Percentiles rank a stretch among this genome's conserved stretches.
Evolutionary conservation across 1,284 basidiomycete genomes (phyloP).

Genomic region (Moniliophthora roreri): DNA sequence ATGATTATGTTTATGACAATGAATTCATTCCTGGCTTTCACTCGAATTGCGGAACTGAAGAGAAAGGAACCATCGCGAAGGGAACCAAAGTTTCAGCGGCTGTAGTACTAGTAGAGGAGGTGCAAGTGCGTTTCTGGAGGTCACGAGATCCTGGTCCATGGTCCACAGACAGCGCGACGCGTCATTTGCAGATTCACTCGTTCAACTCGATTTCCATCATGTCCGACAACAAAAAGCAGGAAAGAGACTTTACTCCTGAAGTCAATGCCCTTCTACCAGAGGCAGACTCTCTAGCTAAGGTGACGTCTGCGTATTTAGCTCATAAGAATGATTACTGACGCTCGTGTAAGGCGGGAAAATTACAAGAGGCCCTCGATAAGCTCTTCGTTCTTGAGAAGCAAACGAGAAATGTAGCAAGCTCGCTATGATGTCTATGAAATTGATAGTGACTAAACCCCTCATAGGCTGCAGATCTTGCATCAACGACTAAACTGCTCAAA

Average conservation of each 20-base stretch:
- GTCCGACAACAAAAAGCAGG: conserved; percentile 79
- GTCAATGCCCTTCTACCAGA: conserved; percentile 64
- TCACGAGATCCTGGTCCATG: conserved; percentile 20
- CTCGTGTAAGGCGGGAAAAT: conserved; percentile 61
- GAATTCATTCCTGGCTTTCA: conserved; percentile 11
- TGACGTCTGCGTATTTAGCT: conserved; percentile 23
- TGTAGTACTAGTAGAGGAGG: conserved; percentile 1
- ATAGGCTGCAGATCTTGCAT: conserved; percentile 90
- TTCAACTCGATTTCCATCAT: conserved; percentile 47
- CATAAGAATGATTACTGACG: conserved; percentile 4
- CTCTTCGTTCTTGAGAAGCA: conserved; percentile 92
- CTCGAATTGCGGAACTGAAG: not conserved
- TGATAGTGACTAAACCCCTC: not conserved
- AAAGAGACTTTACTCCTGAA: conserved; percentile 73
- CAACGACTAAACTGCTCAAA: conserved; percentile 86
- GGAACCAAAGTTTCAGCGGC: not conserved
- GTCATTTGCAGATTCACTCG: conserved; percentile 48
- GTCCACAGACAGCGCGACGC: conserved; percentile 57
- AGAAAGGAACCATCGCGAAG: not conserved
- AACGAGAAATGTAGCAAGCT: conserved; percentile 80
- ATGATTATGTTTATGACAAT: conserved; percentile 17
- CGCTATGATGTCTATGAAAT: not conserved
- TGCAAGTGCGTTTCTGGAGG: conserved; percentile 9
- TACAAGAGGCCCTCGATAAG: conserved; percentile 88
- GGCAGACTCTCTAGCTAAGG: conserved; percentile 55